Conservation (phyloP, 1,284 basidiomycete species). For the Puccinia novopanici region DNA sequence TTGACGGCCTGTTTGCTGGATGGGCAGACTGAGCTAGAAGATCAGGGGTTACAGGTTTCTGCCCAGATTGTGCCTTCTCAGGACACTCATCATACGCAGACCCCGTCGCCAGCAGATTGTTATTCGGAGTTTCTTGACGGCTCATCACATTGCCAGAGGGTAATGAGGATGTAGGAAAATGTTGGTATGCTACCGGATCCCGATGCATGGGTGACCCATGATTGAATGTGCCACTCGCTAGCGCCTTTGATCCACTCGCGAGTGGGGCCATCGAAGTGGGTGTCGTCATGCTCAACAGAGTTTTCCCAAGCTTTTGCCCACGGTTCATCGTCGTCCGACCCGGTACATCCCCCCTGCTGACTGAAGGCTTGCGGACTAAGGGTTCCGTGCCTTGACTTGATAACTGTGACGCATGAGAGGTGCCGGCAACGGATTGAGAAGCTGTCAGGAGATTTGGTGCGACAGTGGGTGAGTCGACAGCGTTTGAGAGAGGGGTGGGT, state of each 20-base stretch:
- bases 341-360: conserved; percentile 14
- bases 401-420: not conserved
- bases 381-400: not conserved
- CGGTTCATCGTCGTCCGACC: conserved; percentile 8
- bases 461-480: not conserved
- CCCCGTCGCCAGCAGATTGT: not conserved
- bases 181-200: not conserved
- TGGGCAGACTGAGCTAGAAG: not conserved
- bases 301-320: conserved; percentile 17
- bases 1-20: not conserved
- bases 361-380: not conserved
- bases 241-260: not conserved
- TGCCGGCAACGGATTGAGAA: not conserved
- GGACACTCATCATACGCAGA: not conserved
- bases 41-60: conserved; percentile 12
- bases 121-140: not conserved
- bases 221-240: not conserved
- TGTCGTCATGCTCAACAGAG: not conserved
- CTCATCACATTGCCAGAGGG: not conserved
- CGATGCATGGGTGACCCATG: not conserved
- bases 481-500: not conserved
- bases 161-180: not conserved
- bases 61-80: not conserved
- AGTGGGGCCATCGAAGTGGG: not conserved
- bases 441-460: not conserved